Evolutionary conservation across 1,284 basidiomycete species (phyloP).

Genomic region (Kalmanozyma brasiliensis): DNA sequence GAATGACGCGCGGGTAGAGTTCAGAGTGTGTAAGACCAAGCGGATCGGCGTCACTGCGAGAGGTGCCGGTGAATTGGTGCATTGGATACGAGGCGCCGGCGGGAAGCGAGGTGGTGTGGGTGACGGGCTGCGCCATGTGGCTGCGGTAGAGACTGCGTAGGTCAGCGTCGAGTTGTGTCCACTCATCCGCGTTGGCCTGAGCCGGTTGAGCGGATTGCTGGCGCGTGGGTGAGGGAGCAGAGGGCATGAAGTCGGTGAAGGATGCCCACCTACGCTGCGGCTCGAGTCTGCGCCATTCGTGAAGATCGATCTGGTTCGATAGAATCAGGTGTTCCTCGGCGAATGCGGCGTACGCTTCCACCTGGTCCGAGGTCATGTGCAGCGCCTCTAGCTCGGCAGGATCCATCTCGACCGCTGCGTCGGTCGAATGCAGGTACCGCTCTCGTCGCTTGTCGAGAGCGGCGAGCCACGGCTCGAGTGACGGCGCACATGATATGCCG

Average conservation of each 20-base stretch:
- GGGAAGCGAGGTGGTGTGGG: background rate
- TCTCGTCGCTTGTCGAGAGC: conserved; percentile 24
- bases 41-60: conserved; percentile 13
- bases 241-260: conserved; percentile 35
- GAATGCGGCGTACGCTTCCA: conserved; percentile 78
- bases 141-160: conserved; percentile 23
- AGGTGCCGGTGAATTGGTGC: conserved; percentile 18
- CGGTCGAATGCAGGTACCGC: conserved; percentile 5
- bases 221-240: background rate
- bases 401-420: conserved; percentile 71
- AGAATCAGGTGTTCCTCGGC: conserved; percentile 73
- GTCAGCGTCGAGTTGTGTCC: conserved; percentile 17
- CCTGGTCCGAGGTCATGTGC: conserved; percentile 72
- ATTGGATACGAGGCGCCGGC: conserved; percentile 16
- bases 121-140: conserved; percentile 9
- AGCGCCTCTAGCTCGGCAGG: conserved; percentile 73
- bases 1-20: conserved; percentile 29
- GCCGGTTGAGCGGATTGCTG: background rate
- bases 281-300: conserved; percentile 39
- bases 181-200: background rate
- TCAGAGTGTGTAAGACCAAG: conserved; percentile 22
- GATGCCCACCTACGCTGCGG: conserved; percentile 23
- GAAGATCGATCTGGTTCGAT: conserved; percentile 38
- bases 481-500: conserved; percentile 33
- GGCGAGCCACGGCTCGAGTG: conserved; percentile 29